Conservation (phyloP, 2,329 filamentous ascomycete genomes). For the Penicillium sp. region DNA sequence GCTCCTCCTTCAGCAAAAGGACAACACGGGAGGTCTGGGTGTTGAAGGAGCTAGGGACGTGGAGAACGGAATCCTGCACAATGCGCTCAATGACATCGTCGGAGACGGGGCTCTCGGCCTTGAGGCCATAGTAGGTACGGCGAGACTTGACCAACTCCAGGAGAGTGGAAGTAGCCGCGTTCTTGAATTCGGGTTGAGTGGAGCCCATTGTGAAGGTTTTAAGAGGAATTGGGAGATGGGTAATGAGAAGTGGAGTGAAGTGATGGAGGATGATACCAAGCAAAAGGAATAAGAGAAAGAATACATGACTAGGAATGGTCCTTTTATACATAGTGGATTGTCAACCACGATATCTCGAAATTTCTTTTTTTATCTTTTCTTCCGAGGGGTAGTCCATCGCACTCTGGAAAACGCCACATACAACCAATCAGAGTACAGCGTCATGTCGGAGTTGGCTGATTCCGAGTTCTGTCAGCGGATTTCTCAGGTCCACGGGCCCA, state of each 20-base stretch:
- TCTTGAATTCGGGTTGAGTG: slow-evolving; percentile 34
- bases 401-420: not conserved
- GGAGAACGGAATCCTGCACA: slow-evolving; percentile 53
- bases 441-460: not conserved
- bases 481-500: no score
- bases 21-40: slow-evolving; percentile 75
- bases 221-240: not conserved
- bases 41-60: slow-evolving; percentile 82
- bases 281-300: not conserved
- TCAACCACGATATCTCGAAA: not conserved
- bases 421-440: not conserved
- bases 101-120: slow-evolving; percentile 34
- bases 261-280: not conserved
- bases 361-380: not conserved
- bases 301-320: not conserved
- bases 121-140: slow-evolving; percentile 34
- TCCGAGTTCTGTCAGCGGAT: not conserved
- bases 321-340: slow-evolving; percentile 1
- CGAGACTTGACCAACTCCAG: slow-evolving; percentile 34
- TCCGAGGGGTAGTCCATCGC: not conserved
- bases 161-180: slow-evolving; percentile 32
- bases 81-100: slow-evolving; percentile 34
- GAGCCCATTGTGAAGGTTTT: slow-evolving; percentile 41
- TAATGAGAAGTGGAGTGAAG: not conserved
- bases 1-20: slow-evolving; percentile 75